Evolutionary conservation across 2,329 filamentous ascomycete species (phyloP), one percentile per base, ranked within the genome.

Genomic region (Chaetoscypha palmicola): DNA sequence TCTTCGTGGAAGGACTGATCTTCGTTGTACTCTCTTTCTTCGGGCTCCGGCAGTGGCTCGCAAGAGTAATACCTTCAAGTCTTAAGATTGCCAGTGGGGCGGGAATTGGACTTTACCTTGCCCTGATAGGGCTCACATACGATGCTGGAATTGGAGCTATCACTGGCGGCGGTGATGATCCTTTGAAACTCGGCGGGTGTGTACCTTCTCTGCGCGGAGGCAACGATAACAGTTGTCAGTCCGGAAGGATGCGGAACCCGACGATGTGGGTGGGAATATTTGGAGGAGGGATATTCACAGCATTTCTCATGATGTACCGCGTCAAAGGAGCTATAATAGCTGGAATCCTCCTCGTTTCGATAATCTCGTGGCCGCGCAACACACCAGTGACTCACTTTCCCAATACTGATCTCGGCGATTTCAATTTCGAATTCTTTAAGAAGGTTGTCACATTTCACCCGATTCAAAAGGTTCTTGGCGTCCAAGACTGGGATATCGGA

Each of bases 181-280:
- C 88, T 1, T 66, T 88, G 21, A 78, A 86, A 50, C 70, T 94
- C 32, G 87, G 83, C 3, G 88, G 87, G 20, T 59, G 56, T 48
- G 17, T 49, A 8, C 52, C 50, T 3, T 34, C 40, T 5, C 34
- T 47, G 12, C 33, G 39, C 7, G 41, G 44, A 17, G 24, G 48
- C 53, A 12, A 56, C 54, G 44, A 66, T 65, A 83, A 82, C 8
- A 57, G 77, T 5, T 92, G 86, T 61, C 75, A 76, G 0, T 63
- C 65, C 12, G 69, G 76, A 43, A 89, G 89, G 72, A 91, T 94
- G 86, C 79, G 86, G 48, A 86, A 76, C 58, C 85, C 87, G 1
- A 79, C 82, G 19, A 78, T 94, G 76, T 94, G 88, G 88, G 73
- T 94, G 40, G 88, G 87, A 28, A 89, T 94, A 56, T 92, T 94